phyloP scores from a whole-genome alignment of 2,329 filamentous ascomycete species.

The Diaporthe capsici region DNA sequence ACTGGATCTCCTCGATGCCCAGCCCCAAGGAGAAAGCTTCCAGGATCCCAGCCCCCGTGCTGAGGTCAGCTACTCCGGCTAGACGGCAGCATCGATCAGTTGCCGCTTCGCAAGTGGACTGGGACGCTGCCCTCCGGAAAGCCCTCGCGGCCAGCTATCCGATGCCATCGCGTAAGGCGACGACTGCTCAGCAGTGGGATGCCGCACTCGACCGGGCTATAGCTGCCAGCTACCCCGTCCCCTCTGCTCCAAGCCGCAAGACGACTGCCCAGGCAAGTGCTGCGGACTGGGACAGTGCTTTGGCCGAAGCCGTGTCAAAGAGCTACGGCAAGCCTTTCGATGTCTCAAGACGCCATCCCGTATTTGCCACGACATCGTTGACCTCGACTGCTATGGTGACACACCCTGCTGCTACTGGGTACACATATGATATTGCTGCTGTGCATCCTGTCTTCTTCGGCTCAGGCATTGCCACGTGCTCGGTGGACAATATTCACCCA shows the following conservation, averaged over 20 bases:
- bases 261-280: neutral
- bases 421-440: conserved; percentile 48
- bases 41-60: neutral
- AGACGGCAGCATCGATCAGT: conserved; percentile 44
- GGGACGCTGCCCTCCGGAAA: conserved; percentile 55
- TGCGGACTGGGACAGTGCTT: conserved; percentile 45
- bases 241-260: neutral
- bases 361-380: conserved; percentile 49
- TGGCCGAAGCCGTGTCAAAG: conserved; percentile 45
- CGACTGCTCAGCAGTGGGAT: conserved; percentile 21
- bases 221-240: conserved; percentile 36
- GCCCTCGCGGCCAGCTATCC: conserved; percentile 53
- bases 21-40: conserved; percentile 15
- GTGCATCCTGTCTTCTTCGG: conserved; percentile 53
- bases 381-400: conserved; percentile 45
- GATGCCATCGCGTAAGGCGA: conserved; percentile 43
- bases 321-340: conserved; percentile 45
- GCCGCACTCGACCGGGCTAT: conserved; percentile 32
- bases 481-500: conserved; percentile 44
- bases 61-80: conserved; percentile 38
- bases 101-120: conserved; percentile 44
- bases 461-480: conserved; percentile 39
- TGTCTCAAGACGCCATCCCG: conserved; percentile 51
- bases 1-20: conserved; percentile 48
- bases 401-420: conserved; percentile 51